phyloP scores from a whole-genome alignment of 2,329 filamentous ascomycete genomes.

The Aspergillus sp. region DNA sequence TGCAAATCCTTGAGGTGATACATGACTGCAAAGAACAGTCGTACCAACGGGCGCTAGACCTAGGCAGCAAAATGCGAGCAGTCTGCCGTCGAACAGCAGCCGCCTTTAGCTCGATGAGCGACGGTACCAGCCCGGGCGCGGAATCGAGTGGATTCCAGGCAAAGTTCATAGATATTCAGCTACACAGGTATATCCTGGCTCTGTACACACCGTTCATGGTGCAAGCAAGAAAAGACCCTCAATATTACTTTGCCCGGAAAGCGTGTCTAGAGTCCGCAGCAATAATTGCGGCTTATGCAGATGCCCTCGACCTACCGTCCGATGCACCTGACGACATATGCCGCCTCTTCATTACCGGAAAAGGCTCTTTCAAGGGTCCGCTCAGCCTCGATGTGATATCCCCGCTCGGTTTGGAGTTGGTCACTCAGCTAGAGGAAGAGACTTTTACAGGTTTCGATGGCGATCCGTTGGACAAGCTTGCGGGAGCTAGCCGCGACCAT shows the following conservation, averaged over 20 bases:
- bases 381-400: background rate
- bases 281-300: slow-evolving; percentile 22
- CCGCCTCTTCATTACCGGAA: slow-evolving; percentile 20
- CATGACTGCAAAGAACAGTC: slow-evolving; percentile 5
- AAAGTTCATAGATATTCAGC: slow-evolving; percentile 17
- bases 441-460: background rate
- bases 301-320: slow-evolving; percentile 16
- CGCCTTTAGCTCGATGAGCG: background rate
- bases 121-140: no score
- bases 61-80: slow-evolving; percentile 2
- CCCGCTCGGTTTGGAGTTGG: background rate
- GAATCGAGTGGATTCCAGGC: background rate
- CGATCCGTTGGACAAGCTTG: slow-evolving; percentile 24
- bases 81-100: background rate
- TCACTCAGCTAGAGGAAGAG: background rate
- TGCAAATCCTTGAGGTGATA: slow-evolving; percentile 1
- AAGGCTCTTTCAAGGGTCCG: background rate
- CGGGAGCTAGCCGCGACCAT: slow-evolving; percentile 23
- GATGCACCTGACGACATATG: slow-evolving; percentile 18
- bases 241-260: slow-evolving; percentile 19
- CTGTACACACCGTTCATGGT: slow-evolving; percentile 22
- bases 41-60: slow-evolving; percentile 6
- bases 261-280: slow-evolving; percentile 22
- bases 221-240: slow-evolving; percentile 22
- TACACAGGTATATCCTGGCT: slow-evolving; percentile 20